Base-by-base conservation (phyloP, 2,329 filamentous ascomycete species). In the Stenocarpella maydis region DNA sequence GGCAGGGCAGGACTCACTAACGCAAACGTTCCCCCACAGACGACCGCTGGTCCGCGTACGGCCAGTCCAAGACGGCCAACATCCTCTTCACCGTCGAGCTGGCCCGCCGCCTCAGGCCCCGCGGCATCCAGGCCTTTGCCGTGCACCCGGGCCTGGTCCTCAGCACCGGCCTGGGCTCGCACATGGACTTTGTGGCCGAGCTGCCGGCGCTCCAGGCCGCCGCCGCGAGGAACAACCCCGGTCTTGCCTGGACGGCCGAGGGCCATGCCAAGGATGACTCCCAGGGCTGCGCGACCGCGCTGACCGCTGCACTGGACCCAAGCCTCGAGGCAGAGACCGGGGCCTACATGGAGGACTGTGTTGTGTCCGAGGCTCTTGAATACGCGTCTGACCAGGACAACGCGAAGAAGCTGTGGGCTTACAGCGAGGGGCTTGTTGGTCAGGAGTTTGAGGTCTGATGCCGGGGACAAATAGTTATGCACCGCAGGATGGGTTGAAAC, bases 401-500 rank as follows among this genome's bases (percentile, higher is more conserved):
- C 17, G 82, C 81, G 73, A 74, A 74, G 53, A 78, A 72, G 72
- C 71, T 86, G 41, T 86, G 83, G 83, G 77, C 75, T 63, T 69
- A 81, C 58, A 82, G 79, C 37, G 66, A 66, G 31, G 63, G 72
- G 34, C 43, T 71, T 2, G 68, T 71, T 15, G 70, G 70, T 3
- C 61, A 70, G 64, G 71, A 69, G 45, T 68, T 74, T 34, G 65
- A 70, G 7, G 24, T 37, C 2, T 69, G 39, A 68, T 4, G 12
- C 3, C 3, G 14, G 19, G 0, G 4, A 15, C 15, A 9, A 21
- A 9, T 34, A 9, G 4, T 34, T 34, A 14, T 34, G n/a, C 5
- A 19, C 12, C 8, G 14, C 1, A 5, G 26, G 12, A 14, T 14
- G 12, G 2, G 12, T 47, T 34, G 41, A 2, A 12, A 47, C 4